Evolutionary conservation across 331 rosid genomes (phyloP).

Genomic region (Malus hybrid): DNA sequence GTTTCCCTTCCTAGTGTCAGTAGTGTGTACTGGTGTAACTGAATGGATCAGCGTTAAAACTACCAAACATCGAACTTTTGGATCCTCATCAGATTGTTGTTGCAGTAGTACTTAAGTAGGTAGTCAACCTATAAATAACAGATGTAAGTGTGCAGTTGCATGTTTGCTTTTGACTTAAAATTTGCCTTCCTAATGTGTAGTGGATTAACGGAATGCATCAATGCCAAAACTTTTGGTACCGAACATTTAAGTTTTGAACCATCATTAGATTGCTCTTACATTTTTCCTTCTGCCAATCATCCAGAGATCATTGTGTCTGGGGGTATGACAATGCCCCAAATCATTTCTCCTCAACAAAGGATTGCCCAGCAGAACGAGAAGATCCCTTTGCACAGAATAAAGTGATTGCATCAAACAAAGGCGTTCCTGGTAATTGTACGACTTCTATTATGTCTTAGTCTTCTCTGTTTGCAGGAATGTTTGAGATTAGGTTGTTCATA

Average conservation of each 20-base stretch:
- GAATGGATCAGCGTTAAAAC: no score
- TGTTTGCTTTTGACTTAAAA: background rate
- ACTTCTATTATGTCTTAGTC: background rate
- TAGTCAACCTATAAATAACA: background rate
- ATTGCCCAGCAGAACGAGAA: slow-evolving; percentile 42
- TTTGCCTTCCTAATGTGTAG: no score
- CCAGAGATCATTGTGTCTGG: slow-evolving; percentile 93
- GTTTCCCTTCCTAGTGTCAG: no score
- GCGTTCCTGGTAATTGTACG: background rate
- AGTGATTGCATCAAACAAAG: slow-evolving; percentile 8
- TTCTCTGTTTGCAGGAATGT: background rate
- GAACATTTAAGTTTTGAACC: background rate
- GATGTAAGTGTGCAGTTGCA: background rate
- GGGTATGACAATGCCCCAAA: slow-evolving; percentile 93
- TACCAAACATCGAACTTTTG: no score
- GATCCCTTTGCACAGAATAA: slow-evolving; percentile 59
- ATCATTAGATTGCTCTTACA: background rate
- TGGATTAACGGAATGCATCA: background rate
- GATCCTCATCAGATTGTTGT: no score
- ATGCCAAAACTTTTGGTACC: background rate
- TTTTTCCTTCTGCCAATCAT: slow-evolving; percentile 4
- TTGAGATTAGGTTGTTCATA: slow-evolving; percentile 5
- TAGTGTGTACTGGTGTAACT: no score
- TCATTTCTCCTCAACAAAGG: slow-evolving; percentile 60
- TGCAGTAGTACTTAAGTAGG: background rate